These are phyloP conservation scores for Themeda triandra DNA, from an alignment of 176 grass and related monocot genomes.

Conservation along the genomic window DNA sequence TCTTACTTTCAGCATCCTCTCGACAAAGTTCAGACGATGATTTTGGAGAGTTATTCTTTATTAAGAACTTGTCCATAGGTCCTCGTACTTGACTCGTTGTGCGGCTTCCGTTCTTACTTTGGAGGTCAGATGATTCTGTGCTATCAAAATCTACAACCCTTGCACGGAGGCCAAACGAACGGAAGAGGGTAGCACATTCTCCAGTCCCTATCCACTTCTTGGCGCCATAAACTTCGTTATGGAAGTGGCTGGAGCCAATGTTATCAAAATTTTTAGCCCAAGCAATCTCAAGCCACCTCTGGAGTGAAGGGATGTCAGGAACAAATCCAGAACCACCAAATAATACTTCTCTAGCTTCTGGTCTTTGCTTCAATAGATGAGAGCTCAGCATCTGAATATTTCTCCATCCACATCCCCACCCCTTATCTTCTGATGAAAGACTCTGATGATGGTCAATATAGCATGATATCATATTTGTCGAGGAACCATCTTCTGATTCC, in stretches of 20 bases:
- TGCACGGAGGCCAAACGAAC: conserved; percentile 80
- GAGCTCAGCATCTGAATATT: conserved; percentile 94
- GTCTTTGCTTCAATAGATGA: conserved; percentile 62
- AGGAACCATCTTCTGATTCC: conserved; percentile 50
- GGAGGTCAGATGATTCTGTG: conserved; percentile 43
- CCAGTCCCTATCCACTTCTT: conserved; percentile 84
- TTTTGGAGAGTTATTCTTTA: conserved; percentile 9
- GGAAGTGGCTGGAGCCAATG: conserved; percentile 52
- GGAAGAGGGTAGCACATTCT: conserved; percentile 75
- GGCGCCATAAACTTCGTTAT: conserved; percentile 63
- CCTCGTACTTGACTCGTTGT: conserved; percentile 34
- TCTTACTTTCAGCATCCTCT: conserved; percentile 39
- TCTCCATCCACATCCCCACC: conserved; percentile 98
- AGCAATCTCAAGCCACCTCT: conserved; percentile 94
- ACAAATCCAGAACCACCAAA: conserved; percentile 83
- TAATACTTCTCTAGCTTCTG: conserved; percentile 51
- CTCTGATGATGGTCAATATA: conserved; percentile 80
- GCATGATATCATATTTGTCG: conserved; percentile 61
- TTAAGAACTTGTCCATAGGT: conserved; percentile 83
- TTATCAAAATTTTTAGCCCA: conserved; percentile 76
- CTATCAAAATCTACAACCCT: conserved; percentile 95
- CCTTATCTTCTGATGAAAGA: conserved; percentile 64
- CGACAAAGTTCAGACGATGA: conserved; percentile 31
- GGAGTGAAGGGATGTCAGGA: conserved; percentile 87
- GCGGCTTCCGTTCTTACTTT: conserved; percentile 33